Evolutionary conservation across 169 alveolate species (phyloP), one percentile per base, ranked within the genome.

Genomic region (Babesia ovata): DNA sequence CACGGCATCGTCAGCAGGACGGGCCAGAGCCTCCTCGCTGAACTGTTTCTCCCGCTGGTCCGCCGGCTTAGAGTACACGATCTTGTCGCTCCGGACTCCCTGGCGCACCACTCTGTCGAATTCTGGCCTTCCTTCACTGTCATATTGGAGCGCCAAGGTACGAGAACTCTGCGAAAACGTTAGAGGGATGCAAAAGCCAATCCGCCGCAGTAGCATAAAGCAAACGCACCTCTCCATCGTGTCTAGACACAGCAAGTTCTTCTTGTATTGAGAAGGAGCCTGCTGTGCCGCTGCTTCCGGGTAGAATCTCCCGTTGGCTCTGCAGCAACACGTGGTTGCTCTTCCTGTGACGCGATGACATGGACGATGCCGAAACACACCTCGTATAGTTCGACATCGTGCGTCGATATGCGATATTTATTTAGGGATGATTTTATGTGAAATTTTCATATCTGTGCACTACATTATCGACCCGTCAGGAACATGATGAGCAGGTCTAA

Each of bases 1-100:
- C 29, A 87, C 94, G 46, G 70, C 74, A 10, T 91, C 92, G 49
- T 91, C 92, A n/a, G 90, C 65, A 29, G 96, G 96, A 59, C 91
- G 85, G 28, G 70, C 70, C 53, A 70, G 63, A 33, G 58, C 78
- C 48, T 79, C 90, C 70, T 54, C 62, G 48, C 71, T 79, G 69
- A 78, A 84, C 63, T 61, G 75, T 78, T 85, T 90, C 88, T 78
- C 91, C 83, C 72, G 66, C 84, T 77, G 88, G 85, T 81, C 87
- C 22, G 60, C 75, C 42, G 84, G 91, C 63, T 77, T 89, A 42
- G 81, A 85, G 53, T 57, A 90, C 57, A 85, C 89, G 60, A 86
- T 86, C 86, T 90, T 86, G 65, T 85, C 88, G 53, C 69, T 66
- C 22, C 81, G 61, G 0, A 75, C 60, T 19, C 77, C 77, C 77